phyloP scores from a whole-genome alignment of 495 filamentous ascomycete genomes.

The Evansstolkia leycettana region DNA sequence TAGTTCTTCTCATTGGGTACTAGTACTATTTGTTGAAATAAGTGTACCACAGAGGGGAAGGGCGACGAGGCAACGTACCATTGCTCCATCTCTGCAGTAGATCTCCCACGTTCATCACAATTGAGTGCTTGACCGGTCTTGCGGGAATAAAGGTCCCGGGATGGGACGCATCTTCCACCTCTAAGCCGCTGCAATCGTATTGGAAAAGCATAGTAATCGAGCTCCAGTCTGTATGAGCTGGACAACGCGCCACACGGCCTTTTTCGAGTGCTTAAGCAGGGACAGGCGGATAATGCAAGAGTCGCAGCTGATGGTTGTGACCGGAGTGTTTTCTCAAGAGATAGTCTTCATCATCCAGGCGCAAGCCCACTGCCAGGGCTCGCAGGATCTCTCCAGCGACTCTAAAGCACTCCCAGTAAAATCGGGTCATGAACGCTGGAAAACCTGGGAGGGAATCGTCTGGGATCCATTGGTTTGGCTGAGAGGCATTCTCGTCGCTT shows the following conservation, averaged over 20 bases:
- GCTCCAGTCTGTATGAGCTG: slow-evolving; percentile 41
- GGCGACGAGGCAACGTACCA: too few species aligned
- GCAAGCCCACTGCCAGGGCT: slow-evolving; percentile 41
- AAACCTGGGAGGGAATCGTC: slow-evolving; percentile 47
- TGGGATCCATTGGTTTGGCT: slow-evolving; percentile 57
- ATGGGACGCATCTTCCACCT: slow-evolving; percentile 41
- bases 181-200: slow-evolving; percentile 39
- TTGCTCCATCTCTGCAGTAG: slow-evolving; percentile 51
- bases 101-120: slow-evolving; percentile 50
- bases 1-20: too few species aligned
- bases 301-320: slow-evolving; percentile 47
- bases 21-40: too few species aligned
- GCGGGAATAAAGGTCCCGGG: slow-evolving; percentile 41
- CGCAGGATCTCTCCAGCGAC: slow-evolving; percentile 34
- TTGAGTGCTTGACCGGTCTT: slow-evolving; percentile 33
- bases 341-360: slow-evolving; percentile 34
- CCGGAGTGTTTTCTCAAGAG: slow-evolving; percentile 42
- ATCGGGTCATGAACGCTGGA: slow-evolving; percentile 40
- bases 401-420: slow-evolving; percentile 41
- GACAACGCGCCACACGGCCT: slow-evolving; percentile 36
- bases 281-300: slow-evolving; percentile 55
- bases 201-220: slow-evolving; percentile 39
- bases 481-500: slow-evolving; percentile 37
- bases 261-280: slow-evolving; percentile 32
- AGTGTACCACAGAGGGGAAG: too few species aligned